These are phyloP conservation scores for Cercospora berteroae DNA, from an alignment of 2,329 filamentous ascomycete genomes.

Conservation along the genomic window DNA sequence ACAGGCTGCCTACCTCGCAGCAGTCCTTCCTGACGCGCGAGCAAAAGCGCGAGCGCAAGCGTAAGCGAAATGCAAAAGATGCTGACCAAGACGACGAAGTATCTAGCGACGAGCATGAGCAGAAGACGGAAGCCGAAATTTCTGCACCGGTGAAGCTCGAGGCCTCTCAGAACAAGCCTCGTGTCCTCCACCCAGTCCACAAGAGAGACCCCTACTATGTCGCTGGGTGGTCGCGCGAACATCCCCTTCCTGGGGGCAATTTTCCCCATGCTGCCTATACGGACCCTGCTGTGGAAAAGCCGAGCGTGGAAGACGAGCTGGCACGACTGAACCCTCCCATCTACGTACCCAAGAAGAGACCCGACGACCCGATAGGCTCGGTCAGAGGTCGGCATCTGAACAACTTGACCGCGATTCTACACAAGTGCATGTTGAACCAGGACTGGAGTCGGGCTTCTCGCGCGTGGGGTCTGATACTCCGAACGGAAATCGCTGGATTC, in stretches of 20 bases:
- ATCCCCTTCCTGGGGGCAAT: constrained; percentile 41
- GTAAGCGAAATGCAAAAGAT: constrained; percentile 26
- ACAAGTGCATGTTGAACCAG: constrained; percentile 67
- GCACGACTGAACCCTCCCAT: constrained; percentile 44
- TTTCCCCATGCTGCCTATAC: constrained; percentile 46
- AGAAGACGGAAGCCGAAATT: constrained; percentile 7
- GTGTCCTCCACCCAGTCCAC: constrained; percentile 30
- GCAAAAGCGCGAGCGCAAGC: constrained; percentile 31
- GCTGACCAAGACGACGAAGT: constrained; percentile 23
- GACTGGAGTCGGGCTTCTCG: constrained; percentile 70
- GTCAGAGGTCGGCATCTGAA: constrained; percentile 59
- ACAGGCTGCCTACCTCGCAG: constrained; percentile 26
- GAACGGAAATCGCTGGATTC: constrained; percentile 56
- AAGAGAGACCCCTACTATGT: constrained; percentile 39
- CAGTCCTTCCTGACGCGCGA: constrained; percentile 30
- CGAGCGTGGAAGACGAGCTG: constrained; percentile 41
- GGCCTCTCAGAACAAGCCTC: constrained; percentile 13
- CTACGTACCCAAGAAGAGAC: constrained; percentile 31
- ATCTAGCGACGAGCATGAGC: constrained; percentile 6
- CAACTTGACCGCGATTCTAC: constrained; percentile 66
- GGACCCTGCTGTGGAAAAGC: constrained; percentile 29
- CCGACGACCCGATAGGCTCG: constrained; percentile 27
- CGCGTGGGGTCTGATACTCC: constrained; percentile 71
- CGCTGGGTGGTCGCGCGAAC: constrained; percentile 43
- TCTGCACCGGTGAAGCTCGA: constrained; percentile 9